phyloP scores from a whole-genome alignment of 2,329 filamentous ascomycete species.

The Xylogone sp. region DNA sequence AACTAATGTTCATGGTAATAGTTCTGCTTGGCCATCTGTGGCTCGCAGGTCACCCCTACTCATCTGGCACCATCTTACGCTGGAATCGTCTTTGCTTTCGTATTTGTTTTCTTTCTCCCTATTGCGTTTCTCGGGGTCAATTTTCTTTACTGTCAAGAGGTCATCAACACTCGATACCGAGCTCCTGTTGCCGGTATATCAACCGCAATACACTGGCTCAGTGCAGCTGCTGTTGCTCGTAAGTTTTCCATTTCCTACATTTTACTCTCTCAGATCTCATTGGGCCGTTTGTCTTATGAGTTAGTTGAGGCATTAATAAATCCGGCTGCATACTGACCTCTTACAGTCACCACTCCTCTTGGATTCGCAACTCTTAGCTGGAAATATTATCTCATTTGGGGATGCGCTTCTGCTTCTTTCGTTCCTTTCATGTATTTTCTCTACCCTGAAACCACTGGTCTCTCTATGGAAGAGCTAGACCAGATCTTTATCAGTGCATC shows the following conservation, averaged over 20 bases:
- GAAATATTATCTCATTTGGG: background rate
- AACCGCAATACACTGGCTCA: conserved; percentile 51
- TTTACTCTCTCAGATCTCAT: background rate
- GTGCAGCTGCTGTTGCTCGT: conserved; percentile 33
- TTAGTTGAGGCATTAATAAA: background rate
- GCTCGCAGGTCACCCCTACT: background rate
- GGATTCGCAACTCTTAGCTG: background rate
- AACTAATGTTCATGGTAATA: background rate
- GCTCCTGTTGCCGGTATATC: conserved; percentile 53
- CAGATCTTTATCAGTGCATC: background rate
- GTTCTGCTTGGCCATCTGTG: background rate
- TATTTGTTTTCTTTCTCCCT: conserved; percentile 58
- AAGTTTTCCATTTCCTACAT: background rate
- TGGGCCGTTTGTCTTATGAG: background rate
- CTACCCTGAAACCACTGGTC: background rate
- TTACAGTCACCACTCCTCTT: background rate
- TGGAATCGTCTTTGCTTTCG: conserved; percentile 29
- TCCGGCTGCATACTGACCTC: background rate
- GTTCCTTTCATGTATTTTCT: background rate
- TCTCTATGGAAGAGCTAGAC: background rate
- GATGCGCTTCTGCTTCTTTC: background rate
- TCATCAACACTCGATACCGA: conserved; percentile 47
- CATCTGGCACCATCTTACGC: background rate
- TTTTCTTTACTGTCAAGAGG: conserved; percentile 57
- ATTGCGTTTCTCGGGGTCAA: conserved; percentile 57